Evolutionary conservation across 805 yeast species (phyloP), one percentile per base, ranked within the genome.

Genomic region (Metschnikowia orientalis): DNA sequence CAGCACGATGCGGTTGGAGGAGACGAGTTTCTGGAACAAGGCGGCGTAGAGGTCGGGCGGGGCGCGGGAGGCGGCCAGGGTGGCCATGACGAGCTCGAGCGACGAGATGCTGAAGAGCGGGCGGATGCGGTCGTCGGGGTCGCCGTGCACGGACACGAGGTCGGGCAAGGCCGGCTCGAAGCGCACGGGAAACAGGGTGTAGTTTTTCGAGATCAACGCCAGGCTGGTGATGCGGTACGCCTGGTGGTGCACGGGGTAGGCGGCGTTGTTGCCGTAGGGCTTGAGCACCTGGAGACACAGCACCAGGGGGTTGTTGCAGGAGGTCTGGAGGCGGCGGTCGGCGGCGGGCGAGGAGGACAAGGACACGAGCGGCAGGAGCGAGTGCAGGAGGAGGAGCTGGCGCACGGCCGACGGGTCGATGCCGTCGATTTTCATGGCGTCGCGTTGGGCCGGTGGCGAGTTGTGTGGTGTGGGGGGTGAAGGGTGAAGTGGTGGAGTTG

Each of bases 1-100:
- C 2, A 90, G 79, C 2, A 85, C 76, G 6, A 84, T 58, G 6
- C 70, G 69, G 9, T 75, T 69, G 8, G 81, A 67, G 3, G 86
- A 69, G 6, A 82, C 61, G 25, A 82, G 50, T 42, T 76, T 71
- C 18, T 78, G 68, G 44, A 82, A 68, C 42, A 77, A 68, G 32
- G 71, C 73, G 40, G 75, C 59, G 51, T 80, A 85, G 7, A 79
- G 46, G 9, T 55, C 51, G 14, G 20, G 32, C n/a, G n/a, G n/a
- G 6, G 23, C 13, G 6, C 15, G 23, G 8, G 35, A 24, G 12
- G 18, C 20, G 33, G 18, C 18, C 22, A 26, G 23, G 23, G 25
- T 16, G 20, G 29, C 30, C 28, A 63, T 42, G 18, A 63, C 44
- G 16, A 42, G 30, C 38, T 63, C 69, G 16, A 63, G 45, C 12